Evolutionary conservation across 2,329 filamentous ascomycete species (phyloP), one percentile per base, ranked within the genome.

Genomic region (Stagonosporopsis cucurbitacearum): DNA sequence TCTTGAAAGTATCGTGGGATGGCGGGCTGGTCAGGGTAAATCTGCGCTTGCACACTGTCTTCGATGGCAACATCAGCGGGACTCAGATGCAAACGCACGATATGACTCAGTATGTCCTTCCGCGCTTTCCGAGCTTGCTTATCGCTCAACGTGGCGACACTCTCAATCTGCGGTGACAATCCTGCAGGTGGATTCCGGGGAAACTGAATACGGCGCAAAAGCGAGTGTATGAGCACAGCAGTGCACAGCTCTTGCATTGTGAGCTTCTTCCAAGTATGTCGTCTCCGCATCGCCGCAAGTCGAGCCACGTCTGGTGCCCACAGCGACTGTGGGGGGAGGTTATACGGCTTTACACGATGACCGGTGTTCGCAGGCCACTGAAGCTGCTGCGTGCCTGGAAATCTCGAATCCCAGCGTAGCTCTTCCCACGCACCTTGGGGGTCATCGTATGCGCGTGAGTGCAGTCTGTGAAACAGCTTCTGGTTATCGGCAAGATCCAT

Each of bases 281-380:
- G 64, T 33, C 59, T 69, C 9, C 65, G 57, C 28, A 73, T 59
- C 0, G 73, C 71, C 17, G 66, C 71, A 32, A 57, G 43, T 15
- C 75, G 76, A 13, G 64, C 48, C 8, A 49, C 17, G n/a, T 74
- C 68, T 0, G 64, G 50, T 2, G 79, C 76, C 67, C 79, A 81
- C 23, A 81, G 64, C 3, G 79, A 81, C 49, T 81, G 77, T 3
- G 80, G 79, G 7, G 79, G 74, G 22, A 81, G 61, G 49, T 75
- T 60, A 26, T 72, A 54, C 3, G 59, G 60, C 13, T 68, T 56
- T 30, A 77, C 43, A 4, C 54, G 50, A 15, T 63, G 62, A 2
- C 77, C 78, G 15, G 78, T 80, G 52, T 78, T 80, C 9, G 66
- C 67, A 4, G 77, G 75, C 73, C 76, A 80, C 41, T 65, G 61